Evolutionary conservation across 805 yeast genomes (phyloP), one percentile per base, ranked within the genome.

Genomic region (Ogataea populi-albae): DNA sequence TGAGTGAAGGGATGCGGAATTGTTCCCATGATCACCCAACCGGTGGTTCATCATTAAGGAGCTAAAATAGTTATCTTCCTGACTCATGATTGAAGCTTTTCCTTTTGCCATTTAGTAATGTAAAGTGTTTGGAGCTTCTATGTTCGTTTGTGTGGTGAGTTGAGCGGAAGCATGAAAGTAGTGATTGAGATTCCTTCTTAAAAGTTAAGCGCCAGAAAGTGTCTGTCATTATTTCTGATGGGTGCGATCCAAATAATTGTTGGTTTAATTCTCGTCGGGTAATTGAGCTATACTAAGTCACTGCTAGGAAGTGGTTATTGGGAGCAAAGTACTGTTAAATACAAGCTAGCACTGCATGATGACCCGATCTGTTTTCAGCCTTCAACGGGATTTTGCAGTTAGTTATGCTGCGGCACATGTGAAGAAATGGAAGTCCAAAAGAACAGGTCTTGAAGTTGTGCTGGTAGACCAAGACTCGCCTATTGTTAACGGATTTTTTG

Each of bases 401-500:
- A 85, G 79, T n/a, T 85, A 79, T 54, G 85, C 89, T 2, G 89
- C 93, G 1, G 74, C 82, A 0, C 62, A 58, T 21, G 69, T 84
- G 42, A 76, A 79, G 34, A 86, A 85, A 56, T 89, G 94, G 88
- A 65, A 70, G 26, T 87, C 97, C 0, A 50, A 62, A 15, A 68
- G 89, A 36, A 86, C 97, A 0, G 95, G 96, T 0, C 72, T 91
- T 21, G 94, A 86, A 58, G 61, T 88, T 17, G 82, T 85, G 9
- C 73, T 86, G 43, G 69, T 93, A 24, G 72, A 80, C 52, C 85
- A 83, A 52, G 81, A 87, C 18, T 80, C 95, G 2, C 97, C 98
- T 3, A 71, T 87, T 21, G 88, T 93, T 3, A 80, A 81, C 52
- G 98, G 98, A n/a, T 84, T 83, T 55, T 87, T 93, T 60, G 94